Base-by-base conservation (phyloP, 129 eudicot genomes). In the Pittosporum tobira region DNA sequence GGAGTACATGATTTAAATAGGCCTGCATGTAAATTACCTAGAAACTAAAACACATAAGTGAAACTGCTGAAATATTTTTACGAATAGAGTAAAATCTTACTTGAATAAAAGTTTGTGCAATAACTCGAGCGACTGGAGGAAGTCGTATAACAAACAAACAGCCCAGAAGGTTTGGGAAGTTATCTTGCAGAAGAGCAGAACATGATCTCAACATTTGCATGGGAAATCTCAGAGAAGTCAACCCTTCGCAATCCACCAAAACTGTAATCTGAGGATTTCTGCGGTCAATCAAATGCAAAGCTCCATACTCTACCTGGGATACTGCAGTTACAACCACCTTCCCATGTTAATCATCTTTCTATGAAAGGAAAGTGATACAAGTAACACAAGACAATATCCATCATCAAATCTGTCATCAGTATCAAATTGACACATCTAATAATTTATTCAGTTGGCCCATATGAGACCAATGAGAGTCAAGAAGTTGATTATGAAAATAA, bases 221-320 rank as follows among this genome's bases (percentile, higher is more conserved):
- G 45, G 98, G 98, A 64, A 87, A 50, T 71, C 81, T 81, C 57
- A 91, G 75, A 23, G 88, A 77, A n/a, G 98, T 78, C 57, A 87
- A 62, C 58, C 98, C 96, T 74, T 86, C 85, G 63, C 98, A 91
- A 68, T 91, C 98, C 62, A 91, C 75, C 72, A 91, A 69, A 16
- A 91, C 98, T 11, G 94, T 83, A 48, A 91, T 71, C 59, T 73
- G 96, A 36, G 85, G 74, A 72, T 74, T 76, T 76, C 67, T 68
- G 48, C 51, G 45, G 52, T 78, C 83, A 48, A 82, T 71, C 62
- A 91, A 59, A 72, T 83, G 79, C 63, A 87, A 77, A 69, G 87
- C 78, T 30, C 98, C 98, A 46, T 83, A 78, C 78, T 91, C 98
- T 63, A 91, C 84, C 79, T 91, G 98, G 57, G 98, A 91, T 62